Evolutionary conservation across 2,329 filamentous ascomycete species (phyloP).

Genomic region (Podosphaera xanthii): DNA sequence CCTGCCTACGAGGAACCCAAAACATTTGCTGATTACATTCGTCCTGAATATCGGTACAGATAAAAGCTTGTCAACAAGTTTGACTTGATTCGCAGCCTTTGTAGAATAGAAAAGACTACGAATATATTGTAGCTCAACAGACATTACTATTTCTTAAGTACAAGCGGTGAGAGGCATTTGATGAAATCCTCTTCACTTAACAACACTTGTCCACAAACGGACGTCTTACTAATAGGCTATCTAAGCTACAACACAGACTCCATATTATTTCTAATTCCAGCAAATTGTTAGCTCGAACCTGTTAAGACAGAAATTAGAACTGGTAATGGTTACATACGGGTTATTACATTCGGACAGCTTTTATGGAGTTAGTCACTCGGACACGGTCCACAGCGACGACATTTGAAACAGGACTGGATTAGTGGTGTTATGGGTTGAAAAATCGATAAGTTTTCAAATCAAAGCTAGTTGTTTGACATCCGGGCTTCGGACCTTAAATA

Average conservation of each 20-base stretch:
- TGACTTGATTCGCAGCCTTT: neutral
- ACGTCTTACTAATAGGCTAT: neutral
- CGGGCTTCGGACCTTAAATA: neutral
- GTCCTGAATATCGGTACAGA: conserved; percentile 57
- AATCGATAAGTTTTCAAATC: too few relatives aligned
- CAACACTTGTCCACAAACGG: too few relatives aligned
- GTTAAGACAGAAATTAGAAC: neutral
- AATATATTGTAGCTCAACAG: neutral
- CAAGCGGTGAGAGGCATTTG: too few relatives aligned
- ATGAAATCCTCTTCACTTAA: too few relatives aligned
- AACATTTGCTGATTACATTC: conserved; percentile 90
- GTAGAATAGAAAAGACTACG: neutral
- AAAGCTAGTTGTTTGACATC: too few relatives aligned
- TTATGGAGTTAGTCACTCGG: neutral
- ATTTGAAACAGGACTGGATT: too few relatives aligned
- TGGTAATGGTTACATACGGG: too few relatives aligned
- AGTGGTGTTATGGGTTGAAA: too few relatives aligned
- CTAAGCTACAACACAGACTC: neutral
- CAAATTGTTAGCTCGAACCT: neutral
- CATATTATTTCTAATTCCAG: neutral
- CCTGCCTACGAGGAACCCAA: conserved; percentile 59
- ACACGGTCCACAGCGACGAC: neutral
- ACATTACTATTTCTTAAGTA: neutral
- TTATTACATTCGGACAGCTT: too few relatives aligned
- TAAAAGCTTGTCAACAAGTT: conserved; percentile 22